Evolutionary conservation across 2,329 filamentous ascomycete species (phyloP).

Genomic region (Cladophialophora bantiana): DNA sequence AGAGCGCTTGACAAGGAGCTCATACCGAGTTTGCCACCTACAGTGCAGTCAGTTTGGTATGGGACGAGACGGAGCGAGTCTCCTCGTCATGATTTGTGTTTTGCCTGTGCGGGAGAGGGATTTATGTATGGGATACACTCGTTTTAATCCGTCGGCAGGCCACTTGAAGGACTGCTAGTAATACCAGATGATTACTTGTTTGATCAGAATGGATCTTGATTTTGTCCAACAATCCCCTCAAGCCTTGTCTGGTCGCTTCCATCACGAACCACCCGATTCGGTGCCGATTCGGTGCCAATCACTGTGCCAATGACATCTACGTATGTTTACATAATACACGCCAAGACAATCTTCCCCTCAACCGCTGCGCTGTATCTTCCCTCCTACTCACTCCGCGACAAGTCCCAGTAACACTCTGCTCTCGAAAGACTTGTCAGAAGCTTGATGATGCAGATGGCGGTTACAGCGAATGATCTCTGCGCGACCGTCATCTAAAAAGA

Average conservation of each 20-base stretch:
- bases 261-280: background rate
- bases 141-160: constrained; percentile 33
- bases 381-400: background rate
- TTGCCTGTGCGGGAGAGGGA: constrained; percentile 20
- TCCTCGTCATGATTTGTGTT: constrained; percentile 25
- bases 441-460: background rate
- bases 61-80: constrained; percentile 25
- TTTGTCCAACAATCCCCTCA: background rate
- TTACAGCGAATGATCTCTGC: background rate
- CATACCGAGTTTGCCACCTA: constrained; percentile 8
- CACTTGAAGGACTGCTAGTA: constrained; percentile 23
- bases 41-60: constrained; percentile 22
- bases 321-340: constrained; percentile 19
- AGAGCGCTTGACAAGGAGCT: constrained; percentile 18
- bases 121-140: constrained; percentile 33
- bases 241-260: background rate
- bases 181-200: constrained; percentile 19
- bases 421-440: background rate
- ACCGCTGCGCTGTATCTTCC: background rate
- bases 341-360: constrained; percentile 21
- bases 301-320: background rate
- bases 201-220: constrained; percentile 2
- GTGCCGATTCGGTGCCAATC: too few species aligned
- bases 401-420: background rate
- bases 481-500: background rate